A percentile compares a stretch with the other conserved stretches of the same genome.
Conservation (phyloP, 345 rosid genomes). For the Raphanus sativus region DNA sequence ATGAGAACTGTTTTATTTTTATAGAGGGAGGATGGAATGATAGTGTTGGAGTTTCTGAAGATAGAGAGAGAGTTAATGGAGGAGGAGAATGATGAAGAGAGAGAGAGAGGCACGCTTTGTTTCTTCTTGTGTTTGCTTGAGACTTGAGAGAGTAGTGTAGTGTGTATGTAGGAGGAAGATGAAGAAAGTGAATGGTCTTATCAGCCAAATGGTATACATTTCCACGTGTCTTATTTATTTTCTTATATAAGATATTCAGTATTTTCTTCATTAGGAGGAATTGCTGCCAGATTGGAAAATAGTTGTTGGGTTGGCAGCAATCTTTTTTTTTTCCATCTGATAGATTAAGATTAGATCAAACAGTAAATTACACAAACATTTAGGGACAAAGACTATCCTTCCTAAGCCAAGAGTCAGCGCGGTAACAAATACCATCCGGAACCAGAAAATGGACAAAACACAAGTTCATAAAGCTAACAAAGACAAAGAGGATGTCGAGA, state of each 20-base stretch:
- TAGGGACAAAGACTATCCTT: no score
- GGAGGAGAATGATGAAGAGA: neutral
- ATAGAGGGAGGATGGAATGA: conserved; percentile 24
- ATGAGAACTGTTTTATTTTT: conserved; percentile 27
- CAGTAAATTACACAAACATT: no score
- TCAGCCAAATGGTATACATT: neutral
- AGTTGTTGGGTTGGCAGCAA: neutral
- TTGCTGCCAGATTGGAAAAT: neutral
- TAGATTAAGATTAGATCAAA: no score
- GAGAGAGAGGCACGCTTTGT: conserved; percentile 21
- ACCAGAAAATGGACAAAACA: no score
- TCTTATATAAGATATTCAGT: neutral
- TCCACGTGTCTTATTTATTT: conserved; percentile 23
- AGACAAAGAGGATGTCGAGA: no score
- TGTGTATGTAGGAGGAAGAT: neutral
- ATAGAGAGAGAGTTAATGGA: conserved; percentile 15
- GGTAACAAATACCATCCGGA: no score
- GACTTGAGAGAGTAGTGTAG: neutral
- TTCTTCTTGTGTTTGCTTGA: neutral
- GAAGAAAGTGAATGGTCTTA: neutral
- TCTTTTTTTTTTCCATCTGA: no score
- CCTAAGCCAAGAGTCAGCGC: no score
- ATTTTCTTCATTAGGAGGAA: neutral
- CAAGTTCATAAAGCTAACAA: no score
- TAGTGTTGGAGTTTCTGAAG: neutral